Evolutionary conservation across 768 basidiomycete species (phyloP).

Genomic region (Tylopilus balloui): DNA sequence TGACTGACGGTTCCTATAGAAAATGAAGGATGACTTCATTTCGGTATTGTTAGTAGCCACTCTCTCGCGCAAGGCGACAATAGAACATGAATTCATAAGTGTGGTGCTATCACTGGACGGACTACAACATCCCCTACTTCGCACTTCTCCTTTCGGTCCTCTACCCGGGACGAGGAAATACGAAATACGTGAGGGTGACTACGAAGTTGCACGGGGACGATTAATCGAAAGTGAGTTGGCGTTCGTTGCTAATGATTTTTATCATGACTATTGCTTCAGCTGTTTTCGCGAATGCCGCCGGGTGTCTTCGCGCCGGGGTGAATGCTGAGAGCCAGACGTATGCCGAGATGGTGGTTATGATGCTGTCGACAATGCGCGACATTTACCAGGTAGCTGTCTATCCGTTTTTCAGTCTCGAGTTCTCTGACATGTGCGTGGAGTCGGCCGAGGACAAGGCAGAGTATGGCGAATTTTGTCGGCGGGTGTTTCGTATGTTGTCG

Average conservation of each 20-base stretch:
- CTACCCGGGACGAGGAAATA: constrained; percentile 23
- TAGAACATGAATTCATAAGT: constrained; percentile 57
- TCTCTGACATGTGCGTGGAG: constrained; percentile 11
- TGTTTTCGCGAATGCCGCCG: constrained; percentile 42
- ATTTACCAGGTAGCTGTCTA: constrained; percentile 37
- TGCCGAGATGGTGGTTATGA: constrained; percentile 38
- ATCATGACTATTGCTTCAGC: constrained; percentile 32
- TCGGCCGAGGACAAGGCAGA: constrained; percentile 18
- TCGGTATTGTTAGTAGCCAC: constrained; percentile 50
- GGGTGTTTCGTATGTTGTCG: constrained; percentile 28
- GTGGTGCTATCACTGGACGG: constrained; percentile 57
- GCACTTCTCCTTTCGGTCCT: constrained; percentile 28
- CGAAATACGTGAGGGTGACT: constrained; percentile 30
- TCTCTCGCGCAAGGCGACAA: constrained; percentile 42
- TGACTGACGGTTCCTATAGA: constrained; percentile 30
- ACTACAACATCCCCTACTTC: constrained; percentile 49
- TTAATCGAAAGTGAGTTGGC: constrained; percentile 37
- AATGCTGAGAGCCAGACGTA: constrained; percentile 36
- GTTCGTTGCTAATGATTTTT: constrained; percentile 4
- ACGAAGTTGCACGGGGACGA: constrained; percentile 32
- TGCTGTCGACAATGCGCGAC: constrained; percentile 51
- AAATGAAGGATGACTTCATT: constrained; percentile 46
- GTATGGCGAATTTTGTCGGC: constrained; percentile 36
- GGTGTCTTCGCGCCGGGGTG: constrained; percentile 32
- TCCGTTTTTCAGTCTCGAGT: neutral